Conservation (phyloP, 305 asterid genomes). For the Fraxinus velutina region DNA sequence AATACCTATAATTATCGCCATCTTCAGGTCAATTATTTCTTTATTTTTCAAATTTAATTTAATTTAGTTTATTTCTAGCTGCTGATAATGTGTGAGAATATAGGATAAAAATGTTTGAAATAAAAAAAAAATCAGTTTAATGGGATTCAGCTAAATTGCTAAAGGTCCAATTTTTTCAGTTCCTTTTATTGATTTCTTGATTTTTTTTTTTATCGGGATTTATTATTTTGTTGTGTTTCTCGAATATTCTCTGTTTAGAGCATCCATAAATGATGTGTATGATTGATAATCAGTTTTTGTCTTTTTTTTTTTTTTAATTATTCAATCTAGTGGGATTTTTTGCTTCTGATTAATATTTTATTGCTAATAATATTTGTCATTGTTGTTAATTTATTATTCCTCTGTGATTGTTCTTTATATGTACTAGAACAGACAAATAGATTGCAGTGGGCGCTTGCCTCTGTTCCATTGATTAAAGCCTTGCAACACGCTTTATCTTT, state of each 20-base stretch:
- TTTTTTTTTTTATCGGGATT: background rate
- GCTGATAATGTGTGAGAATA: background rate
- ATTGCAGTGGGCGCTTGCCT: slow-evolving; percentile 78
- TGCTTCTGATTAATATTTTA: background rate
- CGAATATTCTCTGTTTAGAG: background rate
- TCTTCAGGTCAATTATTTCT: slow-evolving; percentile 52
- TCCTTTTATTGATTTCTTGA: background rate
- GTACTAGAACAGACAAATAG: slow-evolving; percentile 61
- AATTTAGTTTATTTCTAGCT: background rate
- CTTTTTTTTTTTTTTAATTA: too few relatives aligned
- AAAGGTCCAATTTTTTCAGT: background rate
- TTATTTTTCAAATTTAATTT: background rate
- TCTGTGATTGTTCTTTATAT: slow-evolving; percentile 25
- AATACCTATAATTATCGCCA: slow-evolving; percentile 65
- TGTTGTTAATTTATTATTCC: background rate
- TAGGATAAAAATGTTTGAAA: background rate
- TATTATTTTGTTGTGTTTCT: background rate
- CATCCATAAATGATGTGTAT: background rate
- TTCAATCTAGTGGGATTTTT: background rate
- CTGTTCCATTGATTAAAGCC: slow-evolving; percentile 72
- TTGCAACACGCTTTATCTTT: slow-evolving; percentile 72
- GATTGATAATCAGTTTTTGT: background rate
- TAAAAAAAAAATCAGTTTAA: background rate
- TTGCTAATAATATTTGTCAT: background rate
- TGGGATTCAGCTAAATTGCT: background rate